phyloP scores from a whole-genome alignment of 108 stramenopile genomes.

The Pseudonitzschia delicatissima region DNA sequence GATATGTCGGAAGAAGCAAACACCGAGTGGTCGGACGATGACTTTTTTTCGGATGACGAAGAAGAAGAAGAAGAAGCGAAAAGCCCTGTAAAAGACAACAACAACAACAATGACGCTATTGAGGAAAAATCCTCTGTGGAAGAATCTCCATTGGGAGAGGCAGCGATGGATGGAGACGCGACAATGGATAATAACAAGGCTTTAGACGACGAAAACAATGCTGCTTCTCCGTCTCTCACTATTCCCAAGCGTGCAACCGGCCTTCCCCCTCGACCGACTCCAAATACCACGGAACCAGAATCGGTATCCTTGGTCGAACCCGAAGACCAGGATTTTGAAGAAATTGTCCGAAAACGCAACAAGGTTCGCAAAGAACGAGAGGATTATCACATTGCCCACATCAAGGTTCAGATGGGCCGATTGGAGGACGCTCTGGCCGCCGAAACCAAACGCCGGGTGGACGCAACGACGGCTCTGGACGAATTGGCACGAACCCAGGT shows the following conservation, averaged over 20 bases:
- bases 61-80: neutral
- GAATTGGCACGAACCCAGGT: conserved; percentile 55
- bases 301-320: no score
- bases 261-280: no score
- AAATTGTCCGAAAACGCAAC: conserved; percentile 67
- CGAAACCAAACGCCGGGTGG: conserved; percentile 79
- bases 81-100: neutral
- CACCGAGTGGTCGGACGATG: conserved; percentile 4
- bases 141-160: no score
- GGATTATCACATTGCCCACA: conserved; percentile 74
- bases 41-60: conserved; percentile 3
- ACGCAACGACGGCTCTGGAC: conserved; percentile 65
- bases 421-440: conserved; percentile 69
- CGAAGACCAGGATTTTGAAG: conserved; percentile 44
- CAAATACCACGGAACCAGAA: no score
- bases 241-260: no score
- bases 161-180: no score
- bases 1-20: neutral
- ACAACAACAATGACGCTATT: neutral
- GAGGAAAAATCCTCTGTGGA: no score
- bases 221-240: no score
- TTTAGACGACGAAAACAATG: no score
- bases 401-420: conserved; percentile 64
- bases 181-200: no score
- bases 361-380: conserved; percentile 72